Evolutionary conservation across 305 asterid species (phyloP).

Genomic region (Ilex paraguariensis): DNA sequence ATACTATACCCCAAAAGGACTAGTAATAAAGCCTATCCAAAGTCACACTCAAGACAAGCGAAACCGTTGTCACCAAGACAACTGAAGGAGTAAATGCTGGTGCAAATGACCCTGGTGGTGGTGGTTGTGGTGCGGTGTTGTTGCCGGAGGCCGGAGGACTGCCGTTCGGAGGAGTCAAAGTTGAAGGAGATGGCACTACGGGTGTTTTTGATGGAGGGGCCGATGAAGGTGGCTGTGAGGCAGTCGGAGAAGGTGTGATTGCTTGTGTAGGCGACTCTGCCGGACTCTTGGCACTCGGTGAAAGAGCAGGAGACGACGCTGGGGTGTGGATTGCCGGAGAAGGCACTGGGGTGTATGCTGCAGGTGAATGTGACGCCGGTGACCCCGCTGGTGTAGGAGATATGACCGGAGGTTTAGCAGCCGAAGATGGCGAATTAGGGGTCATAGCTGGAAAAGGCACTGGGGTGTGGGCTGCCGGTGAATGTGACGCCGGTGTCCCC

Average conservation of each 20-base stretch:
- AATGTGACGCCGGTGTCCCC: no score
- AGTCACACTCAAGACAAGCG: slow-evolving; percentile 20
- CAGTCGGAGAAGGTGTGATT: slow-evolving; percentile 6
- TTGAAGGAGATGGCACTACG: not conserved
- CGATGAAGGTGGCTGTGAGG: slow-evolving; percentile 5
- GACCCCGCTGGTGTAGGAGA: not conserved
- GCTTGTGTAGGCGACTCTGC: slow-evolving; percentile 5
- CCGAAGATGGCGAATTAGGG: not conserved
- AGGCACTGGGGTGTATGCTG: not conserved
- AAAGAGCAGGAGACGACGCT: not conserved
- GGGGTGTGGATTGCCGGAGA: not conserved
- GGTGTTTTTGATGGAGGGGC: not conserved
- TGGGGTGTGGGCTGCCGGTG: not conserved
- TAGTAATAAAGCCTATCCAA: not conserved
- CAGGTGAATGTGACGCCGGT: not conserved
- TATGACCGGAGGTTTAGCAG: not conserved
- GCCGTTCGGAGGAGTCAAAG: not conserved
- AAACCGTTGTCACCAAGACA: slow-evolving; percentile 27
- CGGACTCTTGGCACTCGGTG: slow-evolving; percentile 1
- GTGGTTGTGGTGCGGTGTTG: slow-evolving; percentile 13
- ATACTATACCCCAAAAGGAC: not conserved
- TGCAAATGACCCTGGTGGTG: slow-evolving; percentile 27
- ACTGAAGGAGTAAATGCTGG: slow-evolving; percentile 26
- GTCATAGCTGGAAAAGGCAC: not conserved
- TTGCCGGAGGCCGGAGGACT: slow-evolving; percentile 11